phyloP scores from a whole-genome alignment of 371 early-diverging fungal species.

The Rhizopus microsporus region DNA sequence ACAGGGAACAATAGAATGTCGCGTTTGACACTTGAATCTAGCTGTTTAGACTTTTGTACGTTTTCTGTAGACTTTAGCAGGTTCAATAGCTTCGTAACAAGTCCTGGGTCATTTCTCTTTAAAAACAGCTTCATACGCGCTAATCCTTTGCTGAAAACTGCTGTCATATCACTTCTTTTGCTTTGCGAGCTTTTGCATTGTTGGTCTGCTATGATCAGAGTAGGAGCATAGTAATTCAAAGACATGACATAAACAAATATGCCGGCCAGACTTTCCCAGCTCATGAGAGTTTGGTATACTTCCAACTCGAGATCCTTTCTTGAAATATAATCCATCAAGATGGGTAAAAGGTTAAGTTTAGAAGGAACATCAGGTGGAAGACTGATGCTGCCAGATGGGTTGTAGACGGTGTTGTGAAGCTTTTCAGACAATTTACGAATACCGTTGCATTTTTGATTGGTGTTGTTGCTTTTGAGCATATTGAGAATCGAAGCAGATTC shows the following conservation, averaged over 20 bases:
- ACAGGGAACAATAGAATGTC: constrained; percentile 6
- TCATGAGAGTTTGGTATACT: constrained; percentile 30
- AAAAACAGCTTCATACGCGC: constrained; percentile 27
- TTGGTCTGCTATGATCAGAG: constrained; percentile 20
- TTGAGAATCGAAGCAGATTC: constrained; percentile 14
- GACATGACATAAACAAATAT: constrained; percentile 28
- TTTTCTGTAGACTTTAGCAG: neutral
- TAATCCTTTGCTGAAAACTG: constrained; percentile 19
- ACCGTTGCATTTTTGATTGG: constrained; percentile 16
- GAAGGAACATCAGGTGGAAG: constrained; percentile 30
- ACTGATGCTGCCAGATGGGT: neutral
- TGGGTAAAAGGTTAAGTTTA: constrained; percentile 19
- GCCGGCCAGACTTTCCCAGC: constrained; percentile 37
- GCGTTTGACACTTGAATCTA: constrained; percentile 13
- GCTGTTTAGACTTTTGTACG: neutral
- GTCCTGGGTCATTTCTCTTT: constrained; percentile 26
- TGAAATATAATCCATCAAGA: constrained; percentile 22
- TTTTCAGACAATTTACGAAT: constrained; percentile 14
- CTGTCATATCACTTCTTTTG: neutral
- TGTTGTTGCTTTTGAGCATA: constrained; percentile 22
- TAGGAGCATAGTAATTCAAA: constrained; percentile 27
- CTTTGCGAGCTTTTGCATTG: neutral
- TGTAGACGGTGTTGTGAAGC: constrained; percentile 10
- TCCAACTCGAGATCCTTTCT: neutral
- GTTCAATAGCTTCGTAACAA: constrained; percentile 21